Evolutionary conservation across 768 basidiomycete genomes (phyloP), one percentile per base, ranked within the genome.

Genomic region (Clavaria fumosa): DNA sequence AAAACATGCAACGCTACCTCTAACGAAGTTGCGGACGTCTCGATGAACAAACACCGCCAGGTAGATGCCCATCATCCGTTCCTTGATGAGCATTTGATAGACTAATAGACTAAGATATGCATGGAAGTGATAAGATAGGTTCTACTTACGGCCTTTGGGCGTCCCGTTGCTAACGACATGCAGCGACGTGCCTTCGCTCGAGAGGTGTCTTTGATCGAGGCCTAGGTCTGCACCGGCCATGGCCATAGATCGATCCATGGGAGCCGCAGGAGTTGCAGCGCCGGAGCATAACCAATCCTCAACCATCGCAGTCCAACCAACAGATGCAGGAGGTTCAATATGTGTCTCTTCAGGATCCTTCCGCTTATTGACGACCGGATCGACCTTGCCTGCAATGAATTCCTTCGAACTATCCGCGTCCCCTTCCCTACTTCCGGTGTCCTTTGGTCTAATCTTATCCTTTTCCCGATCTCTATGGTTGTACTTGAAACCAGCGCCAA

Each of bases 41-140:
- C 71, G 70, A 50, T 85, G 76, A 21, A 85, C 65, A 49, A 78
- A 86, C 4, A 86, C 53, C 4, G 80, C 70, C 23, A 84, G 62
- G 50, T 86, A 86, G 28, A 91, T 69, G 2, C 86, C 86, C 82
- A 96, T 80, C 59, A 96, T 66, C 21, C 91, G 68, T 48, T 95
- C 89, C 57, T 96, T 96, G 38, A 73, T 67, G 7, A 93, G 62
- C 18, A 91, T 66, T 44, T 83, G 67, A 50, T 95, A 96, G 11
- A 85, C n/a, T n/a, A n/a, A n/a, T n/a, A n/a, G n/a, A n/a, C n/a
- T n/a, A n/a, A n/a, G n/a, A n/a, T n/a, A n/a, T n/a, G n/a, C n/a
- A n/a, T n/a, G n/a, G n/a, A n/a, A n/a, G n/a, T n/a, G n/a, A n/a
- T n/a, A n/a, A n/a, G n/a, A n/a, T n/a, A n/a, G n/a, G n/a, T n/a